Conservation (phyloP, 169 alveolate species). For the Plasmodium blacklocki region DNA sequence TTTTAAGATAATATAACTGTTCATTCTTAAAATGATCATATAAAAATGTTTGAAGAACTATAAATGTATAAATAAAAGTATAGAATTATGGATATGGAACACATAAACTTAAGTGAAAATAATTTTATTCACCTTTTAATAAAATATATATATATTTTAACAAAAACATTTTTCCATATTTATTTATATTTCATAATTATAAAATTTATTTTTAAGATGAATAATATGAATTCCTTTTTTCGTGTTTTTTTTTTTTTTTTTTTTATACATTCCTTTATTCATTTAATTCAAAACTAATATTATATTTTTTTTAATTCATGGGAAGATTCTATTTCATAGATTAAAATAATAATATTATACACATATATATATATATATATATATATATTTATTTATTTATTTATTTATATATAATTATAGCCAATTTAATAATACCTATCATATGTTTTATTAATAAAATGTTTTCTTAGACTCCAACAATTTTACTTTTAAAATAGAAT, state of each 20-base stretch:
- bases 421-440: no score
- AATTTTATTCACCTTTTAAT: no score
- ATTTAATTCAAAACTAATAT: constrained; percentile 8
- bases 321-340: background rate
- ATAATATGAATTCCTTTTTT: constrained; percentile 7
- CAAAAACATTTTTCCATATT: background rate
- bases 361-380: background rate
- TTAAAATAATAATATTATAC: no score
- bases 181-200: constrained; percentile 3
- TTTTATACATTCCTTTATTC: background rate
- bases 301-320: constrained; percentile 16
- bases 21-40: no score
- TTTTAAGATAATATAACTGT: no score
- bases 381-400: background rate
- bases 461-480: no score
- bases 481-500: no score
- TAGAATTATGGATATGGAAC: no score
- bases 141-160: background rate
- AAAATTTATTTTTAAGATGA: constrained; percentile 2
- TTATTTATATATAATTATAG: background rate
- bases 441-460: no score
- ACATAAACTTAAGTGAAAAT: no score
- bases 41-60: no score
- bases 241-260: background rate
- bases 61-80: no score